phyloP scores from a whole-genome alignment of 108 stramenopile species.

The Mediolabrus comicus region DNA sequence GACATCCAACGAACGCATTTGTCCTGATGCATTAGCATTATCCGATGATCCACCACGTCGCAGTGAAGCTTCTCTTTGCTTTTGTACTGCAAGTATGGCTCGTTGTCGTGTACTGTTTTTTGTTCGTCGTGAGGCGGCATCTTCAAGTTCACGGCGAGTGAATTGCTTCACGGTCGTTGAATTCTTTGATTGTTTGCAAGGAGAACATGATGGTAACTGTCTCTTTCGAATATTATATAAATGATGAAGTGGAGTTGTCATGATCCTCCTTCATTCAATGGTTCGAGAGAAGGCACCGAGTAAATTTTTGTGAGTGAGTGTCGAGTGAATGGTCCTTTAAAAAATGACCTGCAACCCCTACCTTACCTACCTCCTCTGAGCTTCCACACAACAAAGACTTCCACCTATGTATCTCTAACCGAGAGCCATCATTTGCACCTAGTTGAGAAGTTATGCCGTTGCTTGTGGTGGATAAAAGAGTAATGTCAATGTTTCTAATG shows the following conservation, averaged over 20 bases:
- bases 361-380: no score
- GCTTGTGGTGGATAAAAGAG: no score
- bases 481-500: no score
- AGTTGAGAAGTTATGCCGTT: no score
- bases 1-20: slow-evolving; percentile 45
- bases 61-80: slow-evolving; percentile 30
- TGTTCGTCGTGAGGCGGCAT: slow-evolving; percentile 28
- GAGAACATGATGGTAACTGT: slow-evolving; percentile 12
- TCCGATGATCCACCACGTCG: slow-evolving; percentile 25
- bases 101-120: slow-evolving; percentile 36
- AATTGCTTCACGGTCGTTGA: slow-evolving; percentile 19
- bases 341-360: no score
- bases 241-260: background rate
- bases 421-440: no score
- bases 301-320: no score
- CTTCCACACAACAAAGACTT: no score
- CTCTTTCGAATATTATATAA: slow-evolving; percentile 9
- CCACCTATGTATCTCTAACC: no score
- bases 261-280: no score
- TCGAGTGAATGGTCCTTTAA: no score
- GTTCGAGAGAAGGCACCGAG: background rate
- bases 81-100: slow-evolving; percentile 21
- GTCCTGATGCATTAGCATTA: slow-evolving; percentile 24
- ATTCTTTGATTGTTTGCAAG: slow-evolving; percentile 17
- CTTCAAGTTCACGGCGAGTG: slow-evolving; percentile 41